Conservation (phyloP, 2,329 filamentous ascomycete species). For the Botrytis fabae region DNA sequence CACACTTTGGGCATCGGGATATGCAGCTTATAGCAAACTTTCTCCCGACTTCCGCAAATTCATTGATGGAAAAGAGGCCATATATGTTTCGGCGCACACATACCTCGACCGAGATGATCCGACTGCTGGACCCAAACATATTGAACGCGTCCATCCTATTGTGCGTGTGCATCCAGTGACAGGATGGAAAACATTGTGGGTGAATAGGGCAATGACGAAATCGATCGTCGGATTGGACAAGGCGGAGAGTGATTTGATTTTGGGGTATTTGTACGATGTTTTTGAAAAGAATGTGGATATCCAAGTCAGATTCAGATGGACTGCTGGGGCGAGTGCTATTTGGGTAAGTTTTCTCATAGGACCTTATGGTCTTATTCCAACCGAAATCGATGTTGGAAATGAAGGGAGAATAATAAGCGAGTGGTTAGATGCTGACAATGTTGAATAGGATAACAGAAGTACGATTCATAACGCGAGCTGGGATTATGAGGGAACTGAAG, state of each 20-base stretch:
- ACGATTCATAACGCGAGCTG: conserved; percentile 74
- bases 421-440: not conserved
- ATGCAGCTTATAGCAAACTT: conserved; percentile 71
- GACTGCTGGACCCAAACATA: conserved; percentile 59
- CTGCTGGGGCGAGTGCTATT: conserved; percentile 62
- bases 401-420: not conserved
- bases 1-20: conserved; percentile 71
- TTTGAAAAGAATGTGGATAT: conserved; percentile 69
- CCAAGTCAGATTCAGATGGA: conserved; percentile 72
- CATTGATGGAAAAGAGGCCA: conserved; percentile 65
- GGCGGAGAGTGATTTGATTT: conserved; percentile 66
- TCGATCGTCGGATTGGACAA: conserved; percentile 69
- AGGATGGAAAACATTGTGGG: conserved; percentile 72
- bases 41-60: conserved; percentile 69
- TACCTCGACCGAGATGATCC: conserved; percentile 67
- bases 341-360: conserved; percentile 47
- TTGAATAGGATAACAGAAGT: conserved; percentile 59
- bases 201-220: conserved; percentile 69
- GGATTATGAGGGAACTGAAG: conserved; percentile 68
- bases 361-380: not conserved
- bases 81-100: conserved; percentile 65
- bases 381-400: not conserved
- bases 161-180: conserved; percentile 72
- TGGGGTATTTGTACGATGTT: conserved; percentile 66
- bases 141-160: conserved; percentile 68